A percentile compares a stretch with the other conserved stretches of the same genome.
Evolutionary conservation across 345 rosid species (phyloP).

Genomic region (Bruguiera gymnorhiza): DNA sequence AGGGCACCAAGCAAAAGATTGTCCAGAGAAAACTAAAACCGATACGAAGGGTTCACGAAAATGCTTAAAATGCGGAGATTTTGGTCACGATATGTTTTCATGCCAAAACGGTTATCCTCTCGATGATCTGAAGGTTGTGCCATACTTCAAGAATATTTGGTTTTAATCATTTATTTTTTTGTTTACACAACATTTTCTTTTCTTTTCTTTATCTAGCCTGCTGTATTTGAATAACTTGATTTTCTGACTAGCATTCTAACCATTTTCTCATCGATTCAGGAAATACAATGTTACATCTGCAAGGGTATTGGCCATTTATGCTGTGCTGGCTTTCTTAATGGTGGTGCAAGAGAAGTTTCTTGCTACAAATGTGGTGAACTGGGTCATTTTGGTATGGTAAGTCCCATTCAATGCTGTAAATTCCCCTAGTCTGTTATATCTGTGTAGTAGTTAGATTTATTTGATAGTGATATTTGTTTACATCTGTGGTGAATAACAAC

Average conservation of each 20-base stretch:
- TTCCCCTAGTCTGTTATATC: not conserved
- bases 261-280: conserved; percentile 43
- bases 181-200: not conserved
- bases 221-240: not conserved
- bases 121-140: conserved; percentile 70
- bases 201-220: not conserved
- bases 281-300: conserved; percentile 84
- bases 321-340: conserved; percentile 45
- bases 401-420: conserved; percentile 18
- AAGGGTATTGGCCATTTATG: conserved; percentile 75
- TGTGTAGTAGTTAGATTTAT: not conserved
- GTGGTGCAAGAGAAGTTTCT: conserved; percentile 48
- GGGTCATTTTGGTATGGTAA: conserved; percentile 88
- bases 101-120: conserved; percentile 55
- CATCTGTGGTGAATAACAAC: not conserved
- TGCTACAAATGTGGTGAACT: conserved; percentile 86
- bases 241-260: not conserved
- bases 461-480: not conserved
- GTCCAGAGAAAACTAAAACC: conserved; percentile 64
- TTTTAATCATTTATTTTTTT: not conserved
- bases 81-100: conserved; percentile 85
- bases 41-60: conserved; percentile 35
- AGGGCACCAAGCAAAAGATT: conserved; percentile 81
- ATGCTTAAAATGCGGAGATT: conserved; percentile 78
- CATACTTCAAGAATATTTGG: not conserved